A percentile compares a stretch with the other conserved stretches of the same genome.
These are phyloP conservation scores for Uromyces viciae-fabae DNA, from an alignment of 1,284 basidiomycete species.

Conservation along the genomic window DNA sequence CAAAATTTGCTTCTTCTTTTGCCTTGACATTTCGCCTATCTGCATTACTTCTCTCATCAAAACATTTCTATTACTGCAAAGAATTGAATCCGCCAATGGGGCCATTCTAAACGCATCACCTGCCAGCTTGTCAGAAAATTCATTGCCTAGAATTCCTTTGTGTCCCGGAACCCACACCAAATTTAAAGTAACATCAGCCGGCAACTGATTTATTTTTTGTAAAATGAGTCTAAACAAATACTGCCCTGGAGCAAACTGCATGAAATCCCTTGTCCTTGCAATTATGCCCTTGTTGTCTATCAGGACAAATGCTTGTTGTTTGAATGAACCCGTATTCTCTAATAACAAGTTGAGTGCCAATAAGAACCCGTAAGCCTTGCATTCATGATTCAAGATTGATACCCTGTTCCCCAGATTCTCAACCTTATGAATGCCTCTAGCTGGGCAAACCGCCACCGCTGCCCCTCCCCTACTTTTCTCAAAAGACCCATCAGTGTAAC, in stretches of 20 bases:
- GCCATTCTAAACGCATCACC: too few relatives aligned
- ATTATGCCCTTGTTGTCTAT: neutral
- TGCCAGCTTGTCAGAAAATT: too few relatives aligned
- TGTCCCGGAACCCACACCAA: neutral
- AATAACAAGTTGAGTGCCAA: neutral
- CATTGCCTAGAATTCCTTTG: too few relatives aligned
- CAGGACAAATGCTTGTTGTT: neutral
- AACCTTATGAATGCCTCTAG: neutral
- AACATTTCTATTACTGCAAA: too few relatives aligned
- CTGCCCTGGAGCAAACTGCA: neutral
- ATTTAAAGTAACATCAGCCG: neutral
- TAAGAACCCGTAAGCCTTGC: neutral
- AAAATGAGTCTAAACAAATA: neutral
- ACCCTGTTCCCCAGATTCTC: neutral
- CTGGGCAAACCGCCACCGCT: neutral
- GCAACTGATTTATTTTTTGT: neutral
- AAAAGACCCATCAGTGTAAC: neutral
- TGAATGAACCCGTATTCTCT: too few relatives aligned
- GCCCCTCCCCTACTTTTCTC: neutral
- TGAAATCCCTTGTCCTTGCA: neutral
- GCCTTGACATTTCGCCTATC: too few relatives aligned
- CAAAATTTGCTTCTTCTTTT: too few relatives aligned
- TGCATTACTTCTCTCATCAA: too few relatives aligned
- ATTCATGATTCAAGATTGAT: neutral
- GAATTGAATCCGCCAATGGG: too few relatives aligned